phyloP scores from a whole-genome alignment of 352 stramenopile species.

The Phytophthora constricta region DNA sequence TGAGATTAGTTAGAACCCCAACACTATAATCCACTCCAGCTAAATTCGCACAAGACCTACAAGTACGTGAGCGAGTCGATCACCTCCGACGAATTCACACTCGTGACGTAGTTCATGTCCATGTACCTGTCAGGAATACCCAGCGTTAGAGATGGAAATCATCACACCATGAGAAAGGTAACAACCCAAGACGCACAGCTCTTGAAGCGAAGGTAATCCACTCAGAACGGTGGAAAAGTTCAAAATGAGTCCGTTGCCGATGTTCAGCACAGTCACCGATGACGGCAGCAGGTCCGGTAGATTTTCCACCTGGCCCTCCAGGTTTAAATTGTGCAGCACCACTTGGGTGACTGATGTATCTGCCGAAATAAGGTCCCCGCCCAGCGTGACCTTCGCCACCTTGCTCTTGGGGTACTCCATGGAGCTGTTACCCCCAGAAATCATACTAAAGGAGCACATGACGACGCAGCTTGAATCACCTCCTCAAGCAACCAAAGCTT shows the following conservation, averaged over 20 bases:
- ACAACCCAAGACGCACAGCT: constrained; percentile 6
- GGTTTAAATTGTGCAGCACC: constrained; percentile 38
- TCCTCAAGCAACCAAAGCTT: too few relatives aligned
- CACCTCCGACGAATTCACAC: not conserved
- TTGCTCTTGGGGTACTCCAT: constrained; percentile 39
- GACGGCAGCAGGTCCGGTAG: constrained; percentile 30
- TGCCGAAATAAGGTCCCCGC: constrained; percentile 25
- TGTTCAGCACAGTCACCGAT: constrained; percentile 29
- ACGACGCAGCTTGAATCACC: too few relatives aligned
- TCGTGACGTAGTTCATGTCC: constrained; percentile 25
- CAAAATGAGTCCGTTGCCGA: constrained; percentile 32
- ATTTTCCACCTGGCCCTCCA: constrained; percentile 23
- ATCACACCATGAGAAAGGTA: not conserved
- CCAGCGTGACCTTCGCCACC: constrained; percentile 33
- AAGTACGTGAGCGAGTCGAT: constrained; percentile 8
- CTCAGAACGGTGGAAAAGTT: constrained; percentile 20
- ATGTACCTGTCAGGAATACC: constrained; percentile 8
- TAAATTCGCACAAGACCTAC: not conserved
- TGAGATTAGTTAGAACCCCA: not conserved
- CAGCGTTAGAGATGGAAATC: too few relatives aligned
- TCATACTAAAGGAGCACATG: constrained; percentile 31
- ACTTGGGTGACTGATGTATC: constrained; percentile 32
- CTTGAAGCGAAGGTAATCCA: constrained; percentile 12
- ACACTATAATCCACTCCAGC: not conserved
- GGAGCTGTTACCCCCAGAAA: constrained; percentile 26